These are phyloP conservation scores for Aspergillus ochraceus DNA, from an alignment of 2,329 filamentous ascomycete species.

Conservation along the genomic window DNA sequence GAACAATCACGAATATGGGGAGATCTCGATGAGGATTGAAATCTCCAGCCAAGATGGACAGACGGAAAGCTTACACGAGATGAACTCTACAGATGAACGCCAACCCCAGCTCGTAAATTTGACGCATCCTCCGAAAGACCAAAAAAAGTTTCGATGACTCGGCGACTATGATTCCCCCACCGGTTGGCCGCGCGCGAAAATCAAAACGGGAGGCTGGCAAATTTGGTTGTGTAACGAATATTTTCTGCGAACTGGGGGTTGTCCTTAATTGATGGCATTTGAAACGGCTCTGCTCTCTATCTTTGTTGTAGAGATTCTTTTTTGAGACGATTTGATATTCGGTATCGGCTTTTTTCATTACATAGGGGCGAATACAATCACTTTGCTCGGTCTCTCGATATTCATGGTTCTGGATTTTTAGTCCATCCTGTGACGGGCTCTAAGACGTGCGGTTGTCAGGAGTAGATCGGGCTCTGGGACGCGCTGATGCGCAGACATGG, in stretches of 20 bases:
- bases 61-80: neutral
- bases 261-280: neutral
- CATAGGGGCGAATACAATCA: constrained; percentile 11
- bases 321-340: constrained; percentile 7
- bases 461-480: neutral
- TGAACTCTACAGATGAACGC: constrained; percentile 70
- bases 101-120: constrained; percentile 70
- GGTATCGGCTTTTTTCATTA: constrained; percentile 4
- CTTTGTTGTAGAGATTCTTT: constrained; percentile 1
- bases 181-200: neutral
- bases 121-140: neutral
- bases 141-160: neutral
- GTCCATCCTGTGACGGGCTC: neutral
- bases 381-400: constrained; percentile 6
- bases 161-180: constrained; percentile 1
- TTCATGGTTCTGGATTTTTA: neutral
- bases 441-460: neutral
- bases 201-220: constrained; percentile 1
- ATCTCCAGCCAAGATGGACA: neutral
- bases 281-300: constrained; percentile 5
- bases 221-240: constrained; percentile 3
- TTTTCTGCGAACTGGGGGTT: constrained; percentile 4
- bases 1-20: neutral
- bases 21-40: too few relatives aligned
- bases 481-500: too few relatives aligned